Evolutionary conservation across 116 monocot species (phyloP).

Genomic region (Cymodocea nodosa): DNA sequence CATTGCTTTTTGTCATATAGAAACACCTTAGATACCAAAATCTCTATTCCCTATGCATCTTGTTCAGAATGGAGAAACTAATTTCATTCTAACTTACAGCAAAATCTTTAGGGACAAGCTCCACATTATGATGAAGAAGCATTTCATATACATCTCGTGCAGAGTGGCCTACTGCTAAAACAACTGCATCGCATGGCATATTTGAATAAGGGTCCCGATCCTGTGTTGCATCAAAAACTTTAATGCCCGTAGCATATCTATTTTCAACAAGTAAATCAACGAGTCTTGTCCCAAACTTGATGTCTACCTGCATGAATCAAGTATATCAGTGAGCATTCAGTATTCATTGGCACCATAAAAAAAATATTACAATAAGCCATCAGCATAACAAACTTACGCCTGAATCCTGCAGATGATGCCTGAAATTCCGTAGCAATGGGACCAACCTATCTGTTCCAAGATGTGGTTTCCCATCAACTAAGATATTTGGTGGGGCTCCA

Average conservation of each 20-base stretch:
- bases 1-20: not conserved
- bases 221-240: slow-evolving; percentile 39
- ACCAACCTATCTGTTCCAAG: slow-evolving; percentile 86
- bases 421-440: slow-evolving; percentile 66
- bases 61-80: not conserved
- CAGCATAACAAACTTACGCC: slow-evolving; percentile 45
- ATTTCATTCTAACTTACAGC: slow-evolving; percentile 46
- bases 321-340: not conserved
- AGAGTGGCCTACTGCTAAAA: slow-evolving; percentile 96
- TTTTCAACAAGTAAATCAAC: slow-evolving; percentile 73
- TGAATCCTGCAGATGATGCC: slow-evolving; percentile 56
- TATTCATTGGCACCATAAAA: not conserved
- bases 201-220: slow-evolving; percentile 21
- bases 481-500: slow-evolving; percentile 81
- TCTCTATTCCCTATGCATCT: not conserved
- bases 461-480: slow-evolving; percentile 93
- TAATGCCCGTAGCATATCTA: slow-evolving; percentile 49
- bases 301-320: slow-evolving; percentile 38
- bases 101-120: slow-evolving; percentile 79
- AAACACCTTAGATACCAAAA: slow-evolving; percentile 2
- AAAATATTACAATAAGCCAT: too few relatives aligned
- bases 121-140: slow-evolving; percentile 58
- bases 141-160: slow-evolving; percentile 89
- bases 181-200: slow-evolving; percentile 64
- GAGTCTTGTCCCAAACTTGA: slow-evolving; percentile 83